phyloP scores from a whole-genome alignment of 192 early-diverging fungal species.

The Podila epicladia region DNA sequence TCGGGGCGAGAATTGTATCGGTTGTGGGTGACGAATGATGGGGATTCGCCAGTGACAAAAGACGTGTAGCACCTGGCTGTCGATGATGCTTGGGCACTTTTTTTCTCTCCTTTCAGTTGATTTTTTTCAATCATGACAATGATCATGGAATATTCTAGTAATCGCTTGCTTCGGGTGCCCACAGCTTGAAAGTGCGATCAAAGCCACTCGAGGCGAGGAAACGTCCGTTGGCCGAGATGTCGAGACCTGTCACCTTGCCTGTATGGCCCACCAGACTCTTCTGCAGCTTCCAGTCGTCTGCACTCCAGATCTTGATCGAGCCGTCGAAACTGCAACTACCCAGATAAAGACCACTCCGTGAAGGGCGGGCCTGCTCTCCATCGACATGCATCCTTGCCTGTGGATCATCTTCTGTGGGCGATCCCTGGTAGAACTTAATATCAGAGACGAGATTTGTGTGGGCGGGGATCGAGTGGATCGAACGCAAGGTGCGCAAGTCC shows the following conservation, averaged over 20 bases:
- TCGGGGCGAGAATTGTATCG: neutral
- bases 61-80: too few relatives aligned
- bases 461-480: conserved; percentile 87
- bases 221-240: conserved; percentile 82
- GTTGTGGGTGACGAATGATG: too few relatives aligned
- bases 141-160: conserved; percentile 13
- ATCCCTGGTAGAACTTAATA: conserved; percentile 67
- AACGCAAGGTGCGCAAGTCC: conserved; percentile 85
- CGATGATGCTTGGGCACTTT: too few relatives aligned
- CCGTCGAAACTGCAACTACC: conserved; percentile 89
- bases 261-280: conserved; percentile 89
- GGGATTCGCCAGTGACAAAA: too few relatives aligned
- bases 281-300: conserved; percentile 92
- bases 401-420: neutral
- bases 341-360: conserved; percentile 77
- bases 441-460: conserved; percentile 92
- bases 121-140: neutral
- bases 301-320: conserved; percentile 91
- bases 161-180: conserved; percentile 64
- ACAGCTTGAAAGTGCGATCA: conserved; percentile 97
- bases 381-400: conserved; percentile 41
- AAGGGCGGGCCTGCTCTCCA: conserved; percentile 33
- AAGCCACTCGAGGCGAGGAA: conserved; percentile 89
- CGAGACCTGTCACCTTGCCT: conserved; percentile 90
- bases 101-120: neutral